Percentiles rank a stretch among this genome's conserved stretches.
Evolutionary conservation across 2,329 filamentous ascomycete species (phyloP).

Genomic region (Aspergillus eucalypticola): DNA sequence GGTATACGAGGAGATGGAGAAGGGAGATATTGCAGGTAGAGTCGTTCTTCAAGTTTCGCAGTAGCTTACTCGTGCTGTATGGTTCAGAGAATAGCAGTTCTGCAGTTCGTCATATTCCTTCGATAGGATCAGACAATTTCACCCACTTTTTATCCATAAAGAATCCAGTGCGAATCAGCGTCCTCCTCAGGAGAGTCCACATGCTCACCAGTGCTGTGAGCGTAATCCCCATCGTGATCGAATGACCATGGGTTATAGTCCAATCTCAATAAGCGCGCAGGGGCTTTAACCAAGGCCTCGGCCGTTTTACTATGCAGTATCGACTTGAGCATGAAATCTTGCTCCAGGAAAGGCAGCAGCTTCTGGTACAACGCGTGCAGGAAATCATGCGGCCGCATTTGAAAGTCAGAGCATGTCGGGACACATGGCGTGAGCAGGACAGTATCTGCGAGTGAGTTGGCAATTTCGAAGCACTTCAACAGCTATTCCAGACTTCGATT

Average conservation of each 20-base stretch:
- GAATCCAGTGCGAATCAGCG: background rate
- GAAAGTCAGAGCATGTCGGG: slow-evolving; percentile 10
- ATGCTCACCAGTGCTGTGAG: background rate
- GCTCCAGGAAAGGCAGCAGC: slow-evolving; percentile 30
- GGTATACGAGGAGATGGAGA: slow-evolving; percentile 49
- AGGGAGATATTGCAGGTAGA: slow-evolving; percentile 45
- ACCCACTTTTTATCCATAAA: background rate
- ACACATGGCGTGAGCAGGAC: slow-evolving; percentile 22
- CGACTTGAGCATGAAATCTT: slow-evolving; percentile 27
- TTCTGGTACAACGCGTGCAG: slow-evolving; percentile 35
- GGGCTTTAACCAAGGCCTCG: slow-evolving; percentile 28
- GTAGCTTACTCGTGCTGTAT: background rate
- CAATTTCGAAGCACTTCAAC: slow-evolving; percentile 35
- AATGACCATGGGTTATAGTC: background rate
- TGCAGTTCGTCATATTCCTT: background rate
- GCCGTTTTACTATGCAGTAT: slow-evolving; percentile 32
- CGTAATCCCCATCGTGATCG: background rate
- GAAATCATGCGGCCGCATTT: slow-evolving; percentile 30
- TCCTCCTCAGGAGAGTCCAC: slow-evolving; percentile 6
- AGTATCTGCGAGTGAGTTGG: slow-evolving; percentile 33
- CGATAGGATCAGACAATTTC: background rate
- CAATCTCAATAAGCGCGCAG: slow-evolving; percentile 19
- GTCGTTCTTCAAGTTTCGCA: slow-evolving; percentile 46
- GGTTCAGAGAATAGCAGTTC: background rate
- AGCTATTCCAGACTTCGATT: slow-evolving; percentile 16